Evolutionary conservation across 768 basidiomycete species (phyloP).

Genomic region (Arthromyces matolae): DNA sequence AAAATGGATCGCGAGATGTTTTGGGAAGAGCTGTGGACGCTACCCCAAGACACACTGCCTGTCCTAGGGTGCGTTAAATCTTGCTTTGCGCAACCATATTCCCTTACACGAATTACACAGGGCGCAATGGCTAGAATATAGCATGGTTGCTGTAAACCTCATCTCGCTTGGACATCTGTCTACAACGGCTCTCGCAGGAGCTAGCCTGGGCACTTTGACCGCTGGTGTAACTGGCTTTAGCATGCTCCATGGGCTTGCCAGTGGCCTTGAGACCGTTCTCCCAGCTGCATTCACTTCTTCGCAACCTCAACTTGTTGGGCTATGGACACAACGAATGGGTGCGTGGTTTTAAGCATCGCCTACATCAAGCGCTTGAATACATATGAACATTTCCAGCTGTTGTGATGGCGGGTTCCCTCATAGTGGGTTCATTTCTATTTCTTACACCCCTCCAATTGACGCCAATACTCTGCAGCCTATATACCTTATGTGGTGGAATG

Average conservation of each 20-base stretch:
- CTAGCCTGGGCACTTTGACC: conserved; percentile 48
- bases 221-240: conserved; percentile 26
- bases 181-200: conserved; percentile 64
- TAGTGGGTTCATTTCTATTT: too few relatives aligned
- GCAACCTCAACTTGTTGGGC: conserved; percentile 27
- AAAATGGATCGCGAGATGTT: too few relatives aligned
- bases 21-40: neutral
- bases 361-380: neutral
- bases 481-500: conserved; percentile 41
- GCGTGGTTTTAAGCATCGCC: neutral
- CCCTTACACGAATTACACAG: neutral
- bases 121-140: conserved; percentile 57
- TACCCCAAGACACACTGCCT: conserved; percentile 8
- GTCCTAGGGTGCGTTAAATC: conserved; percentile 7
- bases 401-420: too few relatives aligned
- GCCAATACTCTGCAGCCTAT: conserved; percentile 7
- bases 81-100: too few relatives aligned
- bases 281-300: conserved; percentile 75
- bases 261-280: conserved; percentile 68
- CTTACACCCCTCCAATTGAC: too few relatives aligned
- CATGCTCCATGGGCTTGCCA: conserved; percentile 57
- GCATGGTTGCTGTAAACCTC: conserved; percentile 60
- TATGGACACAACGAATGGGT: conserved; percentile 69
- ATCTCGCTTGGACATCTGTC: conserved; percentile 74
- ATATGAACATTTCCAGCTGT: too few relatives aligned